Base-by-base conservation (phyloP, 129 eudicot genomes). In the Artemisia annua region DNA sequence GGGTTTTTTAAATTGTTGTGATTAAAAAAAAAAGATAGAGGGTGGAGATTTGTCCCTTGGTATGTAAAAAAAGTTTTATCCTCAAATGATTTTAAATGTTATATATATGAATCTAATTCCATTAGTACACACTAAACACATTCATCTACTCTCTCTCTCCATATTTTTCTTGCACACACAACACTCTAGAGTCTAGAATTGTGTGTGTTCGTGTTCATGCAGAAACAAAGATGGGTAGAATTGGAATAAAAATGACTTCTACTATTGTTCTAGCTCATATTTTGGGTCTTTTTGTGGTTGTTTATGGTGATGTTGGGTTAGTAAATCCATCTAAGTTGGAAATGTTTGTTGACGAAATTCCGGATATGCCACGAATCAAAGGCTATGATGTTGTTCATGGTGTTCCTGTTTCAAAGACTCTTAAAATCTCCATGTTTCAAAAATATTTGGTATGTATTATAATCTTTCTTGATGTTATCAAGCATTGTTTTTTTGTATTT, bases 321-420 rank as follows among this genome's bases (percentile, higher is more conserved):
- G 32, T 86, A 15, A 72, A 28, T 50, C 80, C 86, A 77, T 77
- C 87, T 17, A 28, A 70, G 71, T 28, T 93, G 84, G 74, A 79
- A 71, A 84, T 80, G 95, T 93, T 89, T 71, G 98, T 93, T 5
- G 98, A 93, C 63, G 87, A 87, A 76, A 77, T 89, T 77, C 92
- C 90, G n/a, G 86, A 87, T 82, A 83, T 93, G 82, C 98, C 97
- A 61, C 86, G 82, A 75, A 77, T 89, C 80, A 71, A 68, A 61
- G 98, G 89, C 9, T 93, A 73, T 74, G 53, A 81, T 67, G 17
- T 72, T 66, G 61, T 63, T 46, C 72, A 93, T 63, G 92, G 86
- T 13, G 62, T 69, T 61, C 81, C 73, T 26, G 81, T 73, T 62
- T 70, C 97, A 5, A 84, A 69, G 44, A 62, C 79, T 2, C 85